Evolutionary conservation across 345 rosid species (phyloP).

Genomic region (Rhizophora apiculata): DNA sequence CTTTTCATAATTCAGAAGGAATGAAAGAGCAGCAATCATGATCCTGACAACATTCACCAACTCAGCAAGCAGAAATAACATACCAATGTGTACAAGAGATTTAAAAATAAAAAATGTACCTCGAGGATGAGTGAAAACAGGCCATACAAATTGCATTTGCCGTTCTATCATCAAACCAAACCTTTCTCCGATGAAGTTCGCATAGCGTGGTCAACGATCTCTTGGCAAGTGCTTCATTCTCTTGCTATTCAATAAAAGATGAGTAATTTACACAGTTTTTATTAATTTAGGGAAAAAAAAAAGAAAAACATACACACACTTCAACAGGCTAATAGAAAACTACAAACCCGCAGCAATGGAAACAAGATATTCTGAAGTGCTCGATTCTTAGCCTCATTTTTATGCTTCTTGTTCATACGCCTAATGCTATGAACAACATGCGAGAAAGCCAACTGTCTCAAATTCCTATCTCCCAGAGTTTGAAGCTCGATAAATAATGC

Average conservation of each 20-base stretch:
- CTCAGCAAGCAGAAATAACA: background rate
- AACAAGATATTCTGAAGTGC: slow-evolving; percentile 75
- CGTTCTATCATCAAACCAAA: slow-evolving; percentile 89
- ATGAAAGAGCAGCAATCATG: slow-evolving; percentile 70
- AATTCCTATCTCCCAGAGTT: slow-evolving; percentile 64
- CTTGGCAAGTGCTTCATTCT: slow-evolving; percentile 74
- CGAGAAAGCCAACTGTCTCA: slow-evolving; percentile 71
- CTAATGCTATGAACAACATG: slow-evolving; percentile 76
- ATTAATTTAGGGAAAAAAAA: background rate
- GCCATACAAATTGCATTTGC: slow-evolving; percentile 90
- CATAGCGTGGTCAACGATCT: slow-evolving; percentile 70
- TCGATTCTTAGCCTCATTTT: slow-evolving; percentile 67
- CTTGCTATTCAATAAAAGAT: slow-evolving; percentile 42
- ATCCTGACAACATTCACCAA: slow-evolving; percentile 48
- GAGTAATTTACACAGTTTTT: background rate
- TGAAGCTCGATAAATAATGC: slow-evolving; percentile 81
- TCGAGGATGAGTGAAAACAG: slow-evolving; percentile 77
- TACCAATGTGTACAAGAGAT: background rate
- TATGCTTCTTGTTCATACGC: slow-evolving; percentile 71
- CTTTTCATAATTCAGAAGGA: slow-evolving; percentile 91
- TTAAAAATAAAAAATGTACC: slow-evolving; percentile 31
- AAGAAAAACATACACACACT: background rate
- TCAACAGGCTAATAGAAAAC: background rate
- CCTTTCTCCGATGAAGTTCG: slow-evolving; percentile 73
- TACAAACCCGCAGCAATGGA: slow-evolving; percentile 59